phyloP scores from a whole-genome alignment of 2,329 filamentous ascomycete genomes.

The Aspergillus transmontanensis region DNA sequence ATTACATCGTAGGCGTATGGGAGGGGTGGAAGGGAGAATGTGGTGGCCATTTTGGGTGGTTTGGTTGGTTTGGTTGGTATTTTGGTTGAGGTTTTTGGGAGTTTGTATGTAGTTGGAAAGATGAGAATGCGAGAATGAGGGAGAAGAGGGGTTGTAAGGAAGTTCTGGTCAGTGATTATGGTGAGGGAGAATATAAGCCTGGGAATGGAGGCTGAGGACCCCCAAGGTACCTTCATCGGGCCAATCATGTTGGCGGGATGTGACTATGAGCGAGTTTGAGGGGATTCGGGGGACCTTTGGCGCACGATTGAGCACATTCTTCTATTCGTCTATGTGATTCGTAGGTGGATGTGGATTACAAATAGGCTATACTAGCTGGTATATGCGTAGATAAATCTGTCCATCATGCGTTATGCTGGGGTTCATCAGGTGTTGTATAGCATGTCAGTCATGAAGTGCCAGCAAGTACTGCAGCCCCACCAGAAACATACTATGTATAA shows the following conservation, averaged over 20 bases:
- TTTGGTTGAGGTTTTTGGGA: background rate
- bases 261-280: constrained; percentile 5
- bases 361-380: background rate
- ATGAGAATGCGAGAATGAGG: background rate
- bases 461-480: too few relatives aligned
- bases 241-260: constrained; percentile 3
- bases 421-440: too few relatives aligned
- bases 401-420: too few relatives aligned
- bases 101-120: background rate
- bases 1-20: constrained; percentile 72
- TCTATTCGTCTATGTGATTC: background rate
- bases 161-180: background rate
- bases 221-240: constrained; percentile 8
- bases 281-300: constrained; percentile 9
- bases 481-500: too few relatives aligned
- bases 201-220: background rate
- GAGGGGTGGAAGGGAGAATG: constrained; percentile 65
- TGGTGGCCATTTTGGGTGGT: constrained; percentile 25
- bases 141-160: background rate
- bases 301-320: constrained; percentile 15
- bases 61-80: background rate
- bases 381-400: too few relatives aligned
- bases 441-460: too few relatives aligned
- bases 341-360: background rate
- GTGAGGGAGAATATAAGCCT: background rate